Base-by-base conservation (phyloP, 345 rosid genomes). In the Turritis glabra region DNA sequence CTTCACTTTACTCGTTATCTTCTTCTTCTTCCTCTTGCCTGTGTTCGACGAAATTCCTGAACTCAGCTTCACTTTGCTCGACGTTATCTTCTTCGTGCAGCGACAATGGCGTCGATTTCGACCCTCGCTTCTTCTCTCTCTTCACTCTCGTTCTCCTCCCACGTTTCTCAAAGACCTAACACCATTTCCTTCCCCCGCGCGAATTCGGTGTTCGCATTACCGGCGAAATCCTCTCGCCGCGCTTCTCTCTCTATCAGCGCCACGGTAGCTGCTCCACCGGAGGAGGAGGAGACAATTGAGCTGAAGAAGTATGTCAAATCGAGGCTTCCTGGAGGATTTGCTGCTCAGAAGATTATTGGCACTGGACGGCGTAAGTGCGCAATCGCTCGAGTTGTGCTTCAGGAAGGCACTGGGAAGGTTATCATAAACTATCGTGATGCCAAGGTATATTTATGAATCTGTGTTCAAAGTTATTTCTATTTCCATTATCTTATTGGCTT, bases 331-430 rank as follows among this genome's bases (percentile, higher is more conserved):
- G 97, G 93, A 29, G 99, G 97, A 12, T 90, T 95, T 76, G 93
- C 97, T 5, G 96, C 97, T 18, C 97, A 95, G 73, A 81, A 89
- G 11, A 82, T 92, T 63, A 78, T 83, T 27, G 99, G 99, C 51
- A 95, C 97, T 17, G 99, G 97, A 10, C 88, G 97, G 71, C 85
- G 96, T 57, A 95, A 95, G 72, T 86, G 92, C 77, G 95, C 99
- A 66, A 84, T 86, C 43, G 97, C 99, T 74, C 83, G 96, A 48
- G 99, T 95, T 2, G 93, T 94, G 32, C 93, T 94, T 54, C 97
- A 90, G 70, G 98, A 91, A 78, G 98, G 98, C 71, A 87, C 87
- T 10, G 97, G 98, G 10, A 81, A 90, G 58, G 88, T 91, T 70
- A 72, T 88, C 68, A 91, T 94, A 75, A 94, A 91, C 69, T 88